Percentiles rank a stretch among this genome's conserved stretches.
phyloP scores from a whole-genome alignment of 768 basidiomycete species.

The Boletus bicolor region DNA sequence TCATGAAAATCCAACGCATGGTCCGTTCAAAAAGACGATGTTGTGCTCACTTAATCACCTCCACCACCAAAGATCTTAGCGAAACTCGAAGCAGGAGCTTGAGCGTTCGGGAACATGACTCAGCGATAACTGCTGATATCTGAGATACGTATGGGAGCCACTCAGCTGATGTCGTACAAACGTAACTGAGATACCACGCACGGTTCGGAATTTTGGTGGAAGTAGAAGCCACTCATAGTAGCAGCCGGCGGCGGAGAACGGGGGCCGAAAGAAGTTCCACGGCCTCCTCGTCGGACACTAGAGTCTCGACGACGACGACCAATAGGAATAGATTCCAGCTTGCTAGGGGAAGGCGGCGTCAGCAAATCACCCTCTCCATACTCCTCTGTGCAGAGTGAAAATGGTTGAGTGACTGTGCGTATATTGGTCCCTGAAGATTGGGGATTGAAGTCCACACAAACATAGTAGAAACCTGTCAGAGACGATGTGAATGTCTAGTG shows the following conservation, averaged over 20 bases:
- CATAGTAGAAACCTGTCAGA: conserved; percentile 82
- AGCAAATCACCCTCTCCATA: conserved; percentile 24
- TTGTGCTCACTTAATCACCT: not conserved
- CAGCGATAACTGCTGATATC: conserved; percentile 88
- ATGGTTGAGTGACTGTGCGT: conserved; percentile 34
- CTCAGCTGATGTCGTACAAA: conserved; percentile 3
- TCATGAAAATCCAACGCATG: conserved; percentile 5
- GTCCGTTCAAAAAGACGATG: not conserved
- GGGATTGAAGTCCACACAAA: conserved; percentile 90
- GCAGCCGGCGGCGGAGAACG: conserved; percentile 50
- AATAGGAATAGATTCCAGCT: conserved; percentile 38
- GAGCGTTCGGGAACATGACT: conserved; percentile 71
- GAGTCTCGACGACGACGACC: conserved; percentile 42
- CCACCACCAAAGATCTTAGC: conserved; percentile 40
- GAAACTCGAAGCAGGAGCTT: conserved; percentile 83
- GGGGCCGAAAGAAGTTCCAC: conserved; percentile 49
- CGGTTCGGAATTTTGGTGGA: conserved; percentile 92
- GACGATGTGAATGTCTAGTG: conserved; percentile 13
- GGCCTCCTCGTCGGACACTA: conserved; percentile 41
- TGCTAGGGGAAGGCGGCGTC: conserved; percentile 32
- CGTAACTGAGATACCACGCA: conserved; percentile 42
- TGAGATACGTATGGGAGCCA: conserved; percentile 28
- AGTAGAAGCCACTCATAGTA: conserved; percentile 89
- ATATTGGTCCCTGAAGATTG: conserved; percentile 38
- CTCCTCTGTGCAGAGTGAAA: conserved; percentile 32